Evolutionary conservation across 2,329 filamentous ascomycete species (phyloP).

Genomic region (Aphanocladium album): DNA sequence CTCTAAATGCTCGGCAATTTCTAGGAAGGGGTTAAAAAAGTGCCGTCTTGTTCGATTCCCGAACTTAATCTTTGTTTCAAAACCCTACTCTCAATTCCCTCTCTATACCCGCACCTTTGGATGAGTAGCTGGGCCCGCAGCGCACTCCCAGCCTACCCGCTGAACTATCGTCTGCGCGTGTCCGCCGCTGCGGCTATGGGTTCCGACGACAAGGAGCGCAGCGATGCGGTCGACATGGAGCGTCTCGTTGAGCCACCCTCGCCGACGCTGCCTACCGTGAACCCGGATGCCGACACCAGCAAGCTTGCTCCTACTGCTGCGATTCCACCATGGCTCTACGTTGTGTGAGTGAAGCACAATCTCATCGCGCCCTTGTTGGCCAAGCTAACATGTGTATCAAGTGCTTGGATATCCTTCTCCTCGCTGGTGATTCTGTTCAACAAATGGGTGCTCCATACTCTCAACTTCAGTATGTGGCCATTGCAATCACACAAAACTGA

Average conservation of each 20-base stretch:
- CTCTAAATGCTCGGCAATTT: not conserved
- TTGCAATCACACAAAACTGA: not conserved
- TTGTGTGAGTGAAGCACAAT: slow-evolving; percentile 2
- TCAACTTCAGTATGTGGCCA: slow-evolving; percentile 52
- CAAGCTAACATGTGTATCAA: not conserved
- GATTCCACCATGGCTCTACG: slow-evolving; percentile 5
- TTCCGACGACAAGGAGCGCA: not conserved
- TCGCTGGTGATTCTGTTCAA: slow-evolving; percentile 91
- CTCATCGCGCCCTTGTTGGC: not conserved
- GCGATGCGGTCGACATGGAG: slow-evolving; percentile 6
- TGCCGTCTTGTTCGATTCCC: not conserved
- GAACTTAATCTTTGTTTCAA: not conserved
- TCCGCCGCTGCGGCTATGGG: not conserved
- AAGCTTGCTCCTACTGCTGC: not conserved
- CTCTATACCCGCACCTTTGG: not conserved
- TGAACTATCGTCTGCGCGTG: not conserved
- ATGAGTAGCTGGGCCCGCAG: not conserved
- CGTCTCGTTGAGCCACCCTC: slow-evolving; percentile 4
- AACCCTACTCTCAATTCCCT: too few relatives aligned
- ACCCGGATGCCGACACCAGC: not conserved
- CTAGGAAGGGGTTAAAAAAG: not conserved
- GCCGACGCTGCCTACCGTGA: slow-evolving; percentile 6
- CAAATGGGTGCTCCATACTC: slow-evolving; percentile 83
- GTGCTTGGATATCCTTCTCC: slow-evolving; percentile 72
- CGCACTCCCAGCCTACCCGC: not conserved